Evolutionary conservation across 139 green algal genomes (phyloP).

Genomic region (Auxenochlorella pyrenoidosa): DNA sequence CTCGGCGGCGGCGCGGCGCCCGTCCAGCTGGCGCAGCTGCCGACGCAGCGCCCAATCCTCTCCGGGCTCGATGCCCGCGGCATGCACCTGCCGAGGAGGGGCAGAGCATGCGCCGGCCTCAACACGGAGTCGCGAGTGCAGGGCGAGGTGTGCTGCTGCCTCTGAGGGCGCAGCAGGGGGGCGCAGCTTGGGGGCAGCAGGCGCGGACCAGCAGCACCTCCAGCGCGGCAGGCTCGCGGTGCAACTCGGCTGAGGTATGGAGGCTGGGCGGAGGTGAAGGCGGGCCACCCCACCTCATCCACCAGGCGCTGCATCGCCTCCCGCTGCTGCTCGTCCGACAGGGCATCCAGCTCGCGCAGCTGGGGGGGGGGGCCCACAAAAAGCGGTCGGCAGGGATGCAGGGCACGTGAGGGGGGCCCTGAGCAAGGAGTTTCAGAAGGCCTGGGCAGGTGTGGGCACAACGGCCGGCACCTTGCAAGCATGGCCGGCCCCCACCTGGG

Average conservation of each 20-base stretch:
- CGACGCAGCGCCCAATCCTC: slow-evolving; percentile 61
- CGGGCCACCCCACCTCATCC: slow-evolving; percentile 36
- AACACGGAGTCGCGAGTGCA: neutral
- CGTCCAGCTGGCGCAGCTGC: slow-evolving; percentile 56
- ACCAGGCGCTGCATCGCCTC: slow-evolving; percentile 54
- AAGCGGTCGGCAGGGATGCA: neutral
- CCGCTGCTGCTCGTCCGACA: slow-evolving; percentile 67
- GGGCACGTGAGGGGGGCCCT: neutral
- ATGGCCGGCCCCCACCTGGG: slow-evolving; percentile 38
- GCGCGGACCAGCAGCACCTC: too few species aligned
- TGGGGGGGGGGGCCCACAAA: neutral
- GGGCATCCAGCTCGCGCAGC: slow-evolving; percentile 50
- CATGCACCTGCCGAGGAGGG: slow-evolving; percentile 31
- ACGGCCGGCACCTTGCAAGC: neutral
- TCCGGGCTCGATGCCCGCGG: slow-evolving; percentile 33
- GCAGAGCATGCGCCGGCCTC: neutral
- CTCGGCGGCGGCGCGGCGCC: slow-evolving; percentile 52
- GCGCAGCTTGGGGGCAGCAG: too few species aligned
- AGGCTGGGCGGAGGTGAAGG: too few species aligned
- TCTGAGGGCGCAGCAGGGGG: too few species aligned
- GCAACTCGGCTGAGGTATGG: too few species aligned
- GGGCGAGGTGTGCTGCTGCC: too few species aligned
- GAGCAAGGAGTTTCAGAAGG: neutral
- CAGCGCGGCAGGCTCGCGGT: too few species aligned
- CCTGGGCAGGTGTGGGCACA: neutral